These are phyloP conservation scores for Fusarium duplospermum DNA, from an alignment of 2,329 filamentous ascomycete species.

Conservation along the genomic window DNA sequence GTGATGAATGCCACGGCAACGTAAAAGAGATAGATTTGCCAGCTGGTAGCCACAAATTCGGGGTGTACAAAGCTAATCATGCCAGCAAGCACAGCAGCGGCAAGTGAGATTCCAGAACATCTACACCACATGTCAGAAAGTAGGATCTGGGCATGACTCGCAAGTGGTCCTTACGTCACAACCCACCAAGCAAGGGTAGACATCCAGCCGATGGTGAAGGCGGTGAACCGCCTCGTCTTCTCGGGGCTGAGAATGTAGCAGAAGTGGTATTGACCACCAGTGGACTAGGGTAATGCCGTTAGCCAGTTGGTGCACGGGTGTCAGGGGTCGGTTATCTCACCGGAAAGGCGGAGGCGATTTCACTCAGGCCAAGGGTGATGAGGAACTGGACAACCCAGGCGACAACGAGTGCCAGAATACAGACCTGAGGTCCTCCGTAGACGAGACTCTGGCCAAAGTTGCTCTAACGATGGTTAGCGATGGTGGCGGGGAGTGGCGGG, in stretches of 20 bases:
- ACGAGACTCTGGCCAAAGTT: slow-evolving; percentile 22
- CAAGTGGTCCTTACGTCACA: slow-evolving; percentile 1
- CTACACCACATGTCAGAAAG: neutral
- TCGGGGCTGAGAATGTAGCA: slow-evolving; percentile 19
- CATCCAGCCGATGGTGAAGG: slow-evolving; percentile 17
- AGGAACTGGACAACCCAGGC: slow-evolving; percentile 18
- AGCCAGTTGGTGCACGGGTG: neutral
- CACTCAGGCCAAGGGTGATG: slow-evolving; percentile 14
- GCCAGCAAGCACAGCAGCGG: slow-evolving; percentile 1
- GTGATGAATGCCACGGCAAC: slow-evolving; percentile 13
- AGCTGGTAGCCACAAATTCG: neutral
- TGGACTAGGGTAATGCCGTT: slow-evolving; percentile 2
- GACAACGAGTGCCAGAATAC: slow-evolving; percentile 7
- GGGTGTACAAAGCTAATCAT: slow-evolving; percentile 9
- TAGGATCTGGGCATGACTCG: too few relatives aligned
- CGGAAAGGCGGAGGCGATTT: slow-evolving; percentile 25
- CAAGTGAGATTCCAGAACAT: slow-evolving; percentile 18
- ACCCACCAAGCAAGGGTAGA: slow-evolving; percentile 24
- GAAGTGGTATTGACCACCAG: slow-evolving; percentile 26
- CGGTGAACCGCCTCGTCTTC: slow-evolving; percentile 12
- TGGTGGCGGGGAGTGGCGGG: neutral
- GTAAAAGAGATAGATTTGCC: slow-evolving; percentile 23
- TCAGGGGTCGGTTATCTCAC: neutral
- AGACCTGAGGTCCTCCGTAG: slow-evolving; percentile 20
- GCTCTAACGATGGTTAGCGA: neutral